A percentile compares a stretch with the other conserved stretches of the same genome.
These are phyloP conservation scores for Umbelopsis vinacea DNA, from an alignment of 192 early-diverging fungal species.

Conservation along the genomic window DNA sequence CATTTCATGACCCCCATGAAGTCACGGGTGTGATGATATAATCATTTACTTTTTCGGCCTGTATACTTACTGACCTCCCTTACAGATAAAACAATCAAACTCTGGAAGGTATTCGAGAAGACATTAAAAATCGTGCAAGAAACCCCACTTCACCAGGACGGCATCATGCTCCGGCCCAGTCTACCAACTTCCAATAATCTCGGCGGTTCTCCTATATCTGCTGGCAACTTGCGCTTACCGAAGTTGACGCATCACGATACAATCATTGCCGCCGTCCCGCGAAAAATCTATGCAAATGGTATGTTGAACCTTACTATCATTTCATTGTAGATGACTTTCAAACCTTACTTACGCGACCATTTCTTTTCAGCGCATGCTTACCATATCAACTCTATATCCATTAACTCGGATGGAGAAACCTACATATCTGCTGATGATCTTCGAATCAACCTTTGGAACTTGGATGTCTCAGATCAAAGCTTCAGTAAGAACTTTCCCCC, in stretches of 20 bases:
- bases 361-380: conserved; percentile 85
- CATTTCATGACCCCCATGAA: neutral
- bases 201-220: neutral
- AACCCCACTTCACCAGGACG: conserved; percentile 78
- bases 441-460: conserved; percentile 98
- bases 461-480: conserved; percentile 96
- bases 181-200: conserved; percentile 37
- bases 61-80: neutral
- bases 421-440: conserved; percentile 98
- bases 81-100: conserved; percentile 98
- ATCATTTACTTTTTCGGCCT: conserved; percentile 12
- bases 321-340: neutral
- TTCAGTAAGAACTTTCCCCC: conserved; percentile 67
- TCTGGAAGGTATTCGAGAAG: conserved; percentile 99
- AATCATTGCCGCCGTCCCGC: conserved; percentile 93
- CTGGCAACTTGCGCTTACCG: conserved; percentile 48
- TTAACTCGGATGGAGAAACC: conserved; percentile 98
- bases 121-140: conserved; percentile 94
- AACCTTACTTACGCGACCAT: neutral
- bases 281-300: conserved; percentile 92
- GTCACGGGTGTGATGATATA: conserved; percentile 18
- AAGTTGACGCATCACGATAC: conserved; percentile 93
- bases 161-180: conserved; percentile 42
- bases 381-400: conserved; percentile 99
- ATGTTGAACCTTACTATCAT: neutral